phyloP scores from a whole-genome alignment of 345 rosid species.

The Pugionium dolabratum region DNA sequence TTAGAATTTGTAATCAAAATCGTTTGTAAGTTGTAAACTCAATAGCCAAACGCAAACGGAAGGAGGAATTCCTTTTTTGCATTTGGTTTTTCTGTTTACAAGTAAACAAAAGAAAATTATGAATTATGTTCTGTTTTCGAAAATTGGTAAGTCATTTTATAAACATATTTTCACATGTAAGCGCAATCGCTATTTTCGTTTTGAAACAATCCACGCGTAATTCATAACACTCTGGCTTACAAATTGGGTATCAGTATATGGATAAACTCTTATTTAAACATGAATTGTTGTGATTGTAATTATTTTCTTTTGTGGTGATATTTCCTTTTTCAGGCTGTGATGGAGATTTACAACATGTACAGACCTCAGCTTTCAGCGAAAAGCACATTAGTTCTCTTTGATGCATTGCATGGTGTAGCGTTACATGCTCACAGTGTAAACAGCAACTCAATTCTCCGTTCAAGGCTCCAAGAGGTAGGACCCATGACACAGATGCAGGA shows the following conservation, averaged over 20 bases:
- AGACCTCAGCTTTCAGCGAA: constrained; percentile 70
- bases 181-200: background rate
- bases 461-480: constrained; percentile 78
- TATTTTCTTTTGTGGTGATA: constrained; percentile 2
- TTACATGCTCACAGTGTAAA: constrained; percentile 79
- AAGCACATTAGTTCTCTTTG: constrained; percentile 68
- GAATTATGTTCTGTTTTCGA: background rate
- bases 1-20: background rate
- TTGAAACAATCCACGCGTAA: background rate
- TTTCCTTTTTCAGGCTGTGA: constrained; percentile 62
- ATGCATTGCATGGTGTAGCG: constrained; percentile 82
- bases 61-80: background rate
- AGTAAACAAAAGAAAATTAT: background rate
- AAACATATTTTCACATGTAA: background rate
- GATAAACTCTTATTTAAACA: background rate
- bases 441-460: constrained; percentile 55
- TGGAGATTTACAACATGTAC: constrained; percentile 93
- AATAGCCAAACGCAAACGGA: background rate
- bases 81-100: background rate
- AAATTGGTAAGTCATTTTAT: background rate
- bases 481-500: constrained; percentile 96
- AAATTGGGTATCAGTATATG: background rate
- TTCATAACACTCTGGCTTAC: background rate
- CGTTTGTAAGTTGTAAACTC: constrained; percentile 11
- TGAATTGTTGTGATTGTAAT: constrained; percentile 4